Base-by-base conservation (phyloP, 2,329 filamentous ascomycete genomes). In the Emmonsiellopsis sp. region DNA sequence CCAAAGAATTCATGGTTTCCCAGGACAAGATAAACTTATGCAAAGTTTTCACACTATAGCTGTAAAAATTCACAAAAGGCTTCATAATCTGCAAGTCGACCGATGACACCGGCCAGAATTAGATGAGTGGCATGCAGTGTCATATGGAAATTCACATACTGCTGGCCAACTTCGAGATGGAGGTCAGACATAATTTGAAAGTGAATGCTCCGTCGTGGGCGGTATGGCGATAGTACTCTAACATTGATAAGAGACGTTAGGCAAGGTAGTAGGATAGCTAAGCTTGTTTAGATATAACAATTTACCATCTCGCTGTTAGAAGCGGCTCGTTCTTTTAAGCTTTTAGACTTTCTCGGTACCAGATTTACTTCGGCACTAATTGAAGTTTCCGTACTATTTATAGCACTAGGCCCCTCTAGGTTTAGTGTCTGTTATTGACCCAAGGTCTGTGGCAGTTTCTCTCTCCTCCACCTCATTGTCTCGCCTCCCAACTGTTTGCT, bases 1-100 rank as follows among this genome's bases (percentile, higher is more conserved):
- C 71, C 63, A 42, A 68, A 71, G 57, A 69, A 70, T 44, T 71
- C 68, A 49, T 71, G 68, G 53, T 70, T 70, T 9, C 68, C 68
- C 1, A 68, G 63, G 6, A 71, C 56, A 8, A 69, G 55, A 37
- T 62, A 62, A 5, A 71, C 64, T 2, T 49, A 14, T 3, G 61
- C 53, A 46, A 65, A 70, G 7, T 57, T 56, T 33, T 53, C 39
- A 43, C 62, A 63, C 40, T 62, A 60, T 11, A 37, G 52, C 4
- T 34, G 45, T 5, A 70, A 58, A 51, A 70, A 68, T 9, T 53
- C 52, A 14, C 53, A 55, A 54, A 58, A 60, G 8, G 32, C 42
- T 7, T 62, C 46, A 44, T 64, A 64, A 49, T 63, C 57, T 44
- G 52, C 43, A 13, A 64, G 62, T 6, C 63, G 63, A 6, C 69